A percentile compares a stretch with the other conserved stretches of the same genome.
Conservation (phyloP, 148 eudicot genomes). For the Rhododendron ovatum region DNA sequence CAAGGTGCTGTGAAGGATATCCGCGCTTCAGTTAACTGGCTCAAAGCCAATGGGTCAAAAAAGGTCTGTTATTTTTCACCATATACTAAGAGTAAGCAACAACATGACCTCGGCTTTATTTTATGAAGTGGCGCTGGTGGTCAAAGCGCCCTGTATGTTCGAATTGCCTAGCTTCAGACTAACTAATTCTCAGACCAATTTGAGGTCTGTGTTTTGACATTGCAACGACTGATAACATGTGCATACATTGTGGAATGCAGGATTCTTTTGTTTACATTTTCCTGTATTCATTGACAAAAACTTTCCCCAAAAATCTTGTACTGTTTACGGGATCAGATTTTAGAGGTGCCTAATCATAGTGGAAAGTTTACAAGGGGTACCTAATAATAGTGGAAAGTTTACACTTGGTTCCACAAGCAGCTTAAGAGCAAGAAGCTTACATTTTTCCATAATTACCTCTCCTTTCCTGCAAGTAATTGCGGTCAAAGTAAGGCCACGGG, state of each 20-base stretch:
- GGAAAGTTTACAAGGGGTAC: not conserved
- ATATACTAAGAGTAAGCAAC: not conserved
- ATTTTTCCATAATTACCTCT: not conserved
- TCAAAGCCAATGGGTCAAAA: constrained; percentile 83
- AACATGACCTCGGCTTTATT: not conserved
- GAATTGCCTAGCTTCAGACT: not conserved
- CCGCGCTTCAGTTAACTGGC: constrained; percentile 90
- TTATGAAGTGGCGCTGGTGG: not conserved
- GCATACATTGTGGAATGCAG: not conserved
- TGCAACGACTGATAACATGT: not conserved
- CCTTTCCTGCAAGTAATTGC: not conserved
- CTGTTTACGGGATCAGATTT: not conserved
- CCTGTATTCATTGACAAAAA: not conserved
- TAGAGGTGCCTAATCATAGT: not conserved
- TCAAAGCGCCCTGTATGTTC: not conserved
- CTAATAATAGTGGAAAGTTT: not conserved
- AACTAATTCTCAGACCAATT: not conserved
- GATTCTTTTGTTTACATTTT: not conserved
- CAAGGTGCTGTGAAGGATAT: constrained; percentile 91
- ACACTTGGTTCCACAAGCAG: not conserved
- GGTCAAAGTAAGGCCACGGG: not conserved
- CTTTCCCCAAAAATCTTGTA: not conserved
- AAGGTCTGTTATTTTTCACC: constrained; percentile 44
- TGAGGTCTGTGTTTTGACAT: not conserved
- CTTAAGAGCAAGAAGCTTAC: not conserved